Percentiles rank a stretch among this genome's conserved stretches.
Evolutionary conservation across 164 flowering plant species (phyloP).

Genomic region (Umbilicus rupestris): DNA sequence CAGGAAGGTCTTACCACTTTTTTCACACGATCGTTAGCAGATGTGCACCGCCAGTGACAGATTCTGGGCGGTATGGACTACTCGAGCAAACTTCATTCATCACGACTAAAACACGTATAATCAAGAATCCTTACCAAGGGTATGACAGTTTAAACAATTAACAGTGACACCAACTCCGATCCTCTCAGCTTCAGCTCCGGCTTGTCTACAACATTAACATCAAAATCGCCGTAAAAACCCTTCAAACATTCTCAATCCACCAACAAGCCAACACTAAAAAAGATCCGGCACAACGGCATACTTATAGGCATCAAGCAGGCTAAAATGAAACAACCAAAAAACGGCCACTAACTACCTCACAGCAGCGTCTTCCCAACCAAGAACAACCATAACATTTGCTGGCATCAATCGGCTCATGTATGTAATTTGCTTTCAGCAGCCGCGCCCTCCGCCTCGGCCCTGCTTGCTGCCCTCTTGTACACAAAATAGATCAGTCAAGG

Average conservation of each 20-base stretch:
- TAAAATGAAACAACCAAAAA: neutral
- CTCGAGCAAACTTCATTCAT: slow-evolving; percentile 87
- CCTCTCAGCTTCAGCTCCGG: slow-evolving; percentile 87
- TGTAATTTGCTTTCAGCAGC: slow-evolving; percentile 64
- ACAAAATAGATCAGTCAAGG: slow-evolving; percentile 23
- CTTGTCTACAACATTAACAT: slow-evolving; percentile 46
- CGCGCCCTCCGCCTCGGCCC: slow-evolving; percentile 51
- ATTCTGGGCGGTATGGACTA: slow-evolving; percentile 85
- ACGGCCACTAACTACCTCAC: slow-evolving; percentile 42
- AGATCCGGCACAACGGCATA: neutral
- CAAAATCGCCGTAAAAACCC: neutral
- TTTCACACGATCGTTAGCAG: slow-evolving; percentile 90
- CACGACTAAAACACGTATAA: slow-evolving; percentile 54
- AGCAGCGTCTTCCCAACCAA: slow-evolving; percentile 70
- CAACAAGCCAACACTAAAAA: slow-evolving; percentile 3
- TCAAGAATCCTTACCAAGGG: too few relatives aligned
- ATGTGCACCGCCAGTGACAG: slow-evolving; percentile 82
- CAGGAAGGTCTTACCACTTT: slow-evolving; percentile 60
- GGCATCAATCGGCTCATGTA: slow-evolving; percentile 77
- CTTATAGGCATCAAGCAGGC: too few relatives aligned
- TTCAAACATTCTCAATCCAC: neutral
- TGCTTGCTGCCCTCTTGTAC: slow-evolving; percentile 68
- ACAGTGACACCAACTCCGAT: slow-evolving; percentile 62
- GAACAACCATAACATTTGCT: slow-evolving; percentile 53
- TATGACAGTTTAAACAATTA: slow-evolving; percentile 17